Conservation (phyloP, 2,329 filamentous ascomycete species). For the Penicillium concentricum region DNA sequence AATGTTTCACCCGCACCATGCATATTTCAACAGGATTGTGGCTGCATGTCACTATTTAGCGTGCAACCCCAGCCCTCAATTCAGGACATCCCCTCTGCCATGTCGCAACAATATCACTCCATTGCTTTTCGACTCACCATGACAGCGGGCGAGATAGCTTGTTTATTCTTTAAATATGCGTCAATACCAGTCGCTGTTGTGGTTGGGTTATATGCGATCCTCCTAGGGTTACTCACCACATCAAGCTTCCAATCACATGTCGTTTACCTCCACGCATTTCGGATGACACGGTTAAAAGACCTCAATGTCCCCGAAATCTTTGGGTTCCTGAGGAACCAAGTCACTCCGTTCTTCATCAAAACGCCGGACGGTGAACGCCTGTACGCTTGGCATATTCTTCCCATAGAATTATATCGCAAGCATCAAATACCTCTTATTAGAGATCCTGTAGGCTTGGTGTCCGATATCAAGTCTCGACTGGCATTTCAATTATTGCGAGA, state of each 20-base stretch:
- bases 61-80: too few relatives aligned
- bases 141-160: not conserved
- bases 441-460: constrained; percentile 38
- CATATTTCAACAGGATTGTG: too few relatives aligned
- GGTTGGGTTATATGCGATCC: constrained; percentile 42
- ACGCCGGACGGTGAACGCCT: constrained; percentile 43
- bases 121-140: not conserved
- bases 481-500: constrained; percentile 48
- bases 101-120: not conserved
- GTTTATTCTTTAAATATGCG: not conserved
- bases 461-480: constrained; percentile 37
- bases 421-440: constrained; percentile 42
- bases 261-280: constrained; percentile 56
- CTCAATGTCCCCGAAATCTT: constrained; percentile 50
- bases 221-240: constrained; percentile 48
- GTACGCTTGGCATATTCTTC: constrained; percentile 53
- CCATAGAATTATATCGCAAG: constrained; percentile 46
- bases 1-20: too few relatives aligned
- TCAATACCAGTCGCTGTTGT: constrained; percentile 10
- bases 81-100: not conserved
- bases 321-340: constrained; percentile 52
- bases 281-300: constrained; percentile 56
- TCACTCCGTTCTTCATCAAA: constrained; percentile 49
- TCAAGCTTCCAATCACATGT: constrained; percentile 54
- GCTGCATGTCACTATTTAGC: too few relatives aligned